These are phyloP conservation scores for Ophiocordyceps australis DNA, from an alignment of 2,329 filamentous ascomycete genomes.

Conservation along the genomic window DNA sequence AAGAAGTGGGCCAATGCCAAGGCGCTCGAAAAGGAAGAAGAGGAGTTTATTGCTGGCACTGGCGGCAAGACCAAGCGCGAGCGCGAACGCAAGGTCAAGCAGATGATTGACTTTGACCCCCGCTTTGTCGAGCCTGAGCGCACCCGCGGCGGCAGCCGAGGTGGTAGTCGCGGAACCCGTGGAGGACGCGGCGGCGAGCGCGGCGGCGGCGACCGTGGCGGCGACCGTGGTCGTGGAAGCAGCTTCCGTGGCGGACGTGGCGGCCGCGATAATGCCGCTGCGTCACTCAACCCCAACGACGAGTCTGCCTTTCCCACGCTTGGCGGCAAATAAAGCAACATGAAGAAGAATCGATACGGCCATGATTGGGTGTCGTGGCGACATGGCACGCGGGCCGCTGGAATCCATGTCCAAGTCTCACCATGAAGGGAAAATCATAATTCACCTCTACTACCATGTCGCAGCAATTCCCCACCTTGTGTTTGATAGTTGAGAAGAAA, in stretches of 20 bases:
- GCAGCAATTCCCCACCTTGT: conserved; percentile 8
- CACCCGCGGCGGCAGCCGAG: conserved; percentile 30
- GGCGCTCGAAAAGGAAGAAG: conserved; percentile 44
- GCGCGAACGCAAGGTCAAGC: conserved; percentile 86
- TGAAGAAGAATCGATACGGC: no score
- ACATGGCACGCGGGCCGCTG: conserved; percentile 1
- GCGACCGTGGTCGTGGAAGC: conserved; percentile 24
- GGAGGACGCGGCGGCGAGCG: conserved; percentile 29
- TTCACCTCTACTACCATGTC: neutral
- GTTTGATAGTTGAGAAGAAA: conserved; percentile 13
- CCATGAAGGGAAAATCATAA: conserved; percentile 1
- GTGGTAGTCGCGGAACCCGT: conserved; percentile 29
- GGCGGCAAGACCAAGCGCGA: conserved; percentile 67
- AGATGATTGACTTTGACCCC: conserved; percentile 75
- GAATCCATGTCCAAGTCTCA: neutral
- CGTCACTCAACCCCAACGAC: conserved; percentile 36
- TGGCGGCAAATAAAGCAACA: conserved; percentile 35
- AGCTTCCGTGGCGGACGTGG: conserved; percentile 24
- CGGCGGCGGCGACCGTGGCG: conserved; percentile 29
- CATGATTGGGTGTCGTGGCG: neutral
- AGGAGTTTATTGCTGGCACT: conserved; percentile 60
- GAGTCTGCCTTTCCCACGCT: conserved; percentile 43
- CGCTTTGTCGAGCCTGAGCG: conserved; percentile 57
- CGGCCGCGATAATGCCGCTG: conserved; percentile 9
- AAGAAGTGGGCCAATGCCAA: conserved; percentile 91